Base-by-base conservation (phyloP, 2,329 filamentous ascomycete genomes). In the Aureobasidium sp. region DNA sequence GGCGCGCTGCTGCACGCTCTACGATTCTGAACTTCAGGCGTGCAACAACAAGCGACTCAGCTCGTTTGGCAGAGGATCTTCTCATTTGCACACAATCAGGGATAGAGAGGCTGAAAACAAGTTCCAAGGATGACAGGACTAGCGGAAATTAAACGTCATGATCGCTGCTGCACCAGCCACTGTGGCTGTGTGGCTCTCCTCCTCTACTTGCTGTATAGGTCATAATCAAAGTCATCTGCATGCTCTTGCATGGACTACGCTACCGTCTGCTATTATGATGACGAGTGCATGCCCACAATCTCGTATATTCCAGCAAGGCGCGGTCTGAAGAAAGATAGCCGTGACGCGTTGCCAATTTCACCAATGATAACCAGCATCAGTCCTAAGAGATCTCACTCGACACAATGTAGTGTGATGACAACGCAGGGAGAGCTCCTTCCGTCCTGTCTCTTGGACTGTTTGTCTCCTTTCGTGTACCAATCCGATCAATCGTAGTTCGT, bases 71-170 rank as follows among this genome's bases (percentile, higher is more conserved):
- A 22, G 41, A 45, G 15, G 36, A 36, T 39, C 12, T 34, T 34
- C 9, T 12, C 31, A 34, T 34, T 25, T 25, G 22, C 3, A 34
- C 25, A 49, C 51, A 31, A 49, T 29, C 36, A 60, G 25, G 57
- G 45, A 22, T 22, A 4, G 15, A 2, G 20, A 60, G 57, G 57
- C 37, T 60, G 36, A 27, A 60, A 60, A 60, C 34, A 34, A 34
- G 31, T 12, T 34, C 31, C 31, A 34, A 9, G 8, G 31, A 34
- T 51, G 45, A 60, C 56, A 60, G 56, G 29, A 42, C 55, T 58
- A 58, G 45, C 56, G 45, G 56, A 60, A 34, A 49, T 58, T 37
- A 49, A 22, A 29, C 42, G 57, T 49, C 57, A 60, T 51, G 44
- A 25, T 49, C 56, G 44, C 45, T 45, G 41, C 36, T 45, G 37